Base-by-base conservation (phyloP, 768 basidiomycete genomes). In the Naganishia antarctica region DNA sequence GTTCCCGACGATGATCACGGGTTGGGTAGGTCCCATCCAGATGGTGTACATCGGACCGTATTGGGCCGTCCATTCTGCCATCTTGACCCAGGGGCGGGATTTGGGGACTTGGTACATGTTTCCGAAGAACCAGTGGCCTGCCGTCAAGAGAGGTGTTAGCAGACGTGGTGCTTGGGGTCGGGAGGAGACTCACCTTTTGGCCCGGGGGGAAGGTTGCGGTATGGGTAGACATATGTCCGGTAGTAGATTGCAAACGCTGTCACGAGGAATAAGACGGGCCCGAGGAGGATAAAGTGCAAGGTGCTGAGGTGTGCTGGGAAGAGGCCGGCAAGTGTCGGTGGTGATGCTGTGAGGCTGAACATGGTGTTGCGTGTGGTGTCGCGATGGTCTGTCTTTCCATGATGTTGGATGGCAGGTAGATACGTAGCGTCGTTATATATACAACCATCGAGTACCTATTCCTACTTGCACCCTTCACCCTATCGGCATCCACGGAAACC, bases 1-100 rank as follows among this genome's bases (percentile, higher is more conserved):
- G 29, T 57, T 59, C 0, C 69, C 67, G n/a, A 72, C 37, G 32
- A 72, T 65, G 40, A 72, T 28, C 61, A 72, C 63, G 49, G 68
- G 59, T 43, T 41, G 64, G 7, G 49, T 62, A 2, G 47, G 32
- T 16, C 69, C 70, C 31, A 72, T 59, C 45, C 60, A 57, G 43
- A 72, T 45, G 21, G 68, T 66, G 44, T 69, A 72, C 41, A 72
- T 62, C 0, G 69, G 68, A 4, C 70, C 70, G 21, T 68, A 72
- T 50, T 70, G 44, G 4, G 61, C 46, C 2, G 63, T 65, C 71
- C 69, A 72, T 40, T 72, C 51, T 45, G 62, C 69, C 34, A 72
- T 61, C 37, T 66, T 43, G 57, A 70, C 65, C 71, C 71, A 72
- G 0, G 71, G 71, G 3, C 64, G 50, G 7, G 26, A 40, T 31